These are phyloP conservation scores for Aspergillus quadrilineatus DNA, from an alignment of 2,329 filamentous ascomycete genomes.

Conservation along the genomic window DNA sequence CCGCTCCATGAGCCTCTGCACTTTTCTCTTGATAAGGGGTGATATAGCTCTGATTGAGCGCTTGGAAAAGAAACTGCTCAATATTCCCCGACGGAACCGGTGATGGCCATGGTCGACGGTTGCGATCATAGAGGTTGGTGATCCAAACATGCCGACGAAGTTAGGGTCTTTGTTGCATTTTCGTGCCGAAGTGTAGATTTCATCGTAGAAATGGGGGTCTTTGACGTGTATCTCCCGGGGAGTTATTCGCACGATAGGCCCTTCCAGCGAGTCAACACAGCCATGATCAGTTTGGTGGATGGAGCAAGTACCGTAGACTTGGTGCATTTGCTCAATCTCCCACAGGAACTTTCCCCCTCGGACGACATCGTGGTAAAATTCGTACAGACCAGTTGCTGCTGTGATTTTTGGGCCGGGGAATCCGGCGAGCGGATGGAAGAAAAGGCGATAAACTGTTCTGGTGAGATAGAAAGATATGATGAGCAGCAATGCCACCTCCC, in stretches of 20 bases:
- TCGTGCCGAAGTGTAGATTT: slow-evolving; percentile 27
- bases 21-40: no score
- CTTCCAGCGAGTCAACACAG: slow-evolving; percentile 22
- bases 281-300: no score
- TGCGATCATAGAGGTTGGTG: not conserved
- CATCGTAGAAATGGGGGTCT: slow-evolving; percentile 35
- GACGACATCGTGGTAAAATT: slow-evolving; percentile 28
- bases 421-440: slow-evolving; percentile 23
- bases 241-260: slow-evolving; percentile 36
- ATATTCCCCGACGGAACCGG: no score
- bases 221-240: slow-evolving; percentile 38
- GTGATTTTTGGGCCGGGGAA: slow-evolving; percentile 36
- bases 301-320: no score
- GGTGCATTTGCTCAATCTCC: slow-evolving; percentile 18
- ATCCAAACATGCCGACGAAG: not conserved
- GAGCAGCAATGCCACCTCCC: no score
- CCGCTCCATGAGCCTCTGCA: slow-evolving; percentile 2
- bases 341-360: slow-evolving; percentile 25
- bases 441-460: slow-evolving; percentile 13
- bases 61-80: no score
- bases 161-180: slow-evolving; percentile 6
- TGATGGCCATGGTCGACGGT: not conserved
- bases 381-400: slow-evolving; percentile 26
- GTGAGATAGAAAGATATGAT: not conserved
- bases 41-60: no score